Percentiles rank a stretch among this genome's conserved stretches.
These are phyloP conservation scores for Mycothermus thermophilus DNA, from an alignment of 495 filamentous ascomycete species.

Conservation along the genomic window DNA sequence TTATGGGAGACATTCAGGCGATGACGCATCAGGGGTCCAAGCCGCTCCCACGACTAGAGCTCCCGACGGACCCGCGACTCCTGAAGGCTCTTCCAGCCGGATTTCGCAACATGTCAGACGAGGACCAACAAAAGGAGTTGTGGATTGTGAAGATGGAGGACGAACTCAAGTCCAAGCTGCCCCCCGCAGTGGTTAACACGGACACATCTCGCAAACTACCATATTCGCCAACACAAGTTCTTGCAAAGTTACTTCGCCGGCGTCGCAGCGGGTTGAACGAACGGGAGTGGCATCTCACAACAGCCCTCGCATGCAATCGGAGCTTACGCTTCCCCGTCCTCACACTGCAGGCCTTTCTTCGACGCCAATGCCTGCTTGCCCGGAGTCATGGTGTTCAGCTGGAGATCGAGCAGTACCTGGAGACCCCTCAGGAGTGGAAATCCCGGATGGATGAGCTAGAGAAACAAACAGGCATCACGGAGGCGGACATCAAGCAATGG, in stretches of 20 bases:
- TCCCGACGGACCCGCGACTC: background rate
- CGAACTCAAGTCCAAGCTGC: constrained; percentile 1
- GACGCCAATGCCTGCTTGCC: constrained; percentile 8
- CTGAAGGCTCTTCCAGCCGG: constrained; percentile 2
- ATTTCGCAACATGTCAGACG: constrained; percentile 3
- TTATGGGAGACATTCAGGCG: too few species aligned
- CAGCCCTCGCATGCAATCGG: constrained; percentile 8
- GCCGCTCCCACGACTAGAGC: too few species aligned
- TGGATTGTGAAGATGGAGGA: constrained; percentile 2
- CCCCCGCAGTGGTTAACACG: background rate
- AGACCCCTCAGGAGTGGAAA: constrained; percentile 17
- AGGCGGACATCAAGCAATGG: constrained; percentile 24
- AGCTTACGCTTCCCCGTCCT: constrained; percentile 20
- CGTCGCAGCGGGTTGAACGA: background rate
- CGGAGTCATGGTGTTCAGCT: background rate
- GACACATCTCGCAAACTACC: constrained; percentile 1
- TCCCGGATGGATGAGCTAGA: constrained; percentile 13
- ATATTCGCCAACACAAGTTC: constrained; percentile 7
- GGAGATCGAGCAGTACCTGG: constrained; percentile 8
- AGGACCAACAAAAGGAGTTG: constrained; percentile 4
- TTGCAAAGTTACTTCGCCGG: constrained; percentile 5
- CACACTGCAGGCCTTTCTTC: constrained; percentile 19
- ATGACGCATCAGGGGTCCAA: too few species aligned
- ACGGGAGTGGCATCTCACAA: constrained; percentile 4
- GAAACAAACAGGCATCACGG: constrained; percentile 10